Base-by-base conservation (phyloP, 495 filamentous ascomycete genomes). In the Daldinia vernicosa region DNA sequence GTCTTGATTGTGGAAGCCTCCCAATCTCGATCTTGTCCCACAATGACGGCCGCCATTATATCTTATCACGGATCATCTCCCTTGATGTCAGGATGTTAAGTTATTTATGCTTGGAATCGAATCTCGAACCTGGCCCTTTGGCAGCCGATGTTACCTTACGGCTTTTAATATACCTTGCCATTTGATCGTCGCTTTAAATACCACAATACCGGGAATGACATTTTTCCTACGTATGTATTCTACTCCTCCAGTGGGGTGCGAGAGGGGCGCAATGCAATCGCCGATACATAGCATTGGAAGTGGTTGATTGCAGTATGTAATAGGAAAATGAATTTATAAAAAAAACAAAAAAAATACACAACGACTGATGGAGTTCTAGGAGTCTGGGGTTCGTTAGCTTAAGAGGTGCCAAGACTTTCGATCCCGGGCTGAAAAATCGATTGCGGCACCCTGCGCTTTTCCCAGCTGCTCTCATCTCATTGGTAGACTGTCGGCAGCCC, bases 341-440 rank as follows among this genome's bases (percentile, higher is more conserved):
- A 35, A 35, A 35, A 35, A 33, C 30, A 2, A 64, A 47, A 62
- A 63, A 69, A 60, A 62, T 54, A 66, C n/a, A 58, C 52, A 66
- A 62, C 66, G 61, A 55, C 66, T 69, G 61, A 73, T 62, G 66
- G 60, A 63, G 28, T 9, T 56, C 53, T 6, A 54, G 19, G 52
- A 66, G 57, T 73, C 70, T 74, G 71, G 71, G 71, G 67, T 74
- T 74, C 67, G 66, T 63, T 53, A 64, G 65, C 51, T 69, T n/a
- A 50, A 32, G 11, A 26, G 24, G 19, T 19, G 74, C 70, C 74
- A 77, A 77, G 70, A 68, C 60, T 37, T 60, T 72, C 75, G 74
- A 76, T 77, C 74, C 68, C 68, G 67, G 74, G 68, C 74, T 72
- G 58, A 75, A 75, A 67, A 60, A 62, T 74, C 75, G 75, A 77